Conservation (phyloP, 2,329 filamentous ascomycete species). For the Pleoardoris graminearum region DNA sequence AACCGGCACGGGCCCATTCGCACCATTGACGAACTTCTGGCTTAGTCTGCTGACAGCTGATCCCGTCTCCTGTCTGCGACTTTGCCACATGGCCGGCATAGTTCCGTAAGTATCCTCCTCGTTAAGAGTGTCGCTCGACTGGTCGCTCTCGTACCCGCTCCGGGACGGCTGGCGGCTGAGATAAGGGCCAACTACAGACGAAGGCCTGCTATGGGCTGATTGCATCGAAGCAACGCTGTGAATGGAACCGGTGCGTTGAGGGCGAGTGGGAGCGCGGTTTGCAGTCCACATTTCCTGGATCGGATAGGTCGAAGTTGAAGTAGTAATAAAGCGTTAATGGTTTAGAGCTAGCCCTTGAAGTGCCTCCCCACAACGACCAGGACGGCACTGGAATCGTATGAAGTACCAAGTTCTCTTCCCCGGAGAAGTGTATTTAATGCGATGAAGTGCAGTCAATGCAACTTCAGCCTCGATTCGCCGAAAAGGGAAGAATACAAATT, state of each 20-base stretch:
- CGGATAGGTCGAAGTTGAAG: conserved; percentile 6
- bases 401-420: neutral
- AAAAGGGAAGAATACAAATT: conserved; percentile 8
- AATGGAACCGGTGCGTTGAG: conserved; percentile 35
- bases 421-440: conserved; percentile 4
- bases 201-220: conserved; percentile 26
- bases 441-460: conserved; percentile 5
- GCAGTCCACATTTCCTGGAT: conserved; percentile 39
- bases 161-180: conserved; percentile 22
- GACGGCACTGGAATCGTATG: neutral
- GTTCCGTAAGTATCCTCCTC: conserved; percentile 30
- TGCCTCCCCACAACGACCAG: neutral
- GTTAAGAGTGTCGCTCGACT: conserved; percentile 33
- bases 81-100: conserved; percentile 36
- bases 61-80: conserved; percentile 21
- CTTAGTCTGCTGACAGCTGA: conserved; percentile 26
- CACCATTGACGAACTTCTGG: conserved; percentile 26
- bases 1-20: neutral
- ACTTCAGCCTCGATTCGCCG: too few relatives aligned
- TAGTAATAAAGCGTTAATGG: conserved; percentile 9
- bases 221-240: conserved; percentile 38
- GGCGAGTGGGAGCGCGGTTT: conserved; percentile 28
- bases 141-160: conserved; percentile 38
- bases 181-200: conserved; percentile 31
- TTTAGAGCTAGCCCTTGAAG: neutral